phyloP scores from a whole-genome alignment of 2,329 filamentous ascomycete genomes.

The Eutypella sp. region DNA sequence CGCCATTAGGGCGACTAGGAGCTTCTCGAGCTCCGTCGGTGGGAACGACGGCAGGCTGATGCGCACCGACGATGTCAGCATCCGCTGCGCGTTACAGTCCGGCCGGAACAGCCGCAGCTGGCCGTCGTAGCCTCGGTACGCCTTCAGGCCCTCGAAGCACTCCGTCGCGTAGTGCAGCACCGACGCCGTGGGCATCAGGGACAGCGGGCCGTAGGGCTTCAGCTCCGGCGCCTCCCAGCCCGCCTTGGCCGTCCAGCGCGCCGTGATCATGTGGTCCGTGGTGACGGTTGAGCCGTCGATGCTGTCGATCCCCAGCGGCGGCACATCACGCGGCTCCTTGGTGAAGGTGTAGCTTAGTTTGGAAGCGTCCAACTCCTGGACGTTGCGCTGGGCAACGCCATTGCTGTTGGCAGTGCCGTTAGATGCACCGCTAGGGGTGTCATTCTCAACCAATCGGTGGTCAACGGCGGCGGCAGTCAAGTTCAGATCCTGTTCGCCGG shows the following conservation, averaged over 20 bases:
- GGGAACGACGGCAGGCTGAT: slow-evolving; percentile 63
- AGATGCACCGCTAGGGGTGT: slow-evolving; percentile 21
- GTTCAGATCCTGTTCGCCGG: slow-evolving; percentile 42
- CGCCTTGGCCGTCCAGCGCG: slow-evolving; percentile 50
- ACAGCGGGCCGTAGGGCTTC: slow-evolving; percentile 60
- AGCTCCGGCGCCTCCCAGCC: slow-evolving; percentile 65
- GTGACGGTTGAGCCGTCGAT: slow-evolving; percentile 46
- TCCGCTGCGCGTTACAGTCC: slow-evolving; percentile 55
- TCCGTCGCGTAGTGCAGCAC: slow-evolving; percentile 72
- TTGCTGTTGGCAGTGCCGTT: slow-evolving; percentile 22
- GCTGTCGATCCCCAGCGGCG: slow-evolving; percentile 22
- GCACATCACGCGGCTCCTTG: slow-evolving; percentile 21
- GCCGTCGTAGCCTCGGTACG: slow-evolving; percentile 65
- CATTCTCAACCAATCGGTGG: slow-evolving; percentile 39
- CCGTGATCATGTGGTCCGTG: slow-evolving; percentile 85
- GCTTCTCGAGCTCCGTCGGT: slow-evolving; percentile 56
- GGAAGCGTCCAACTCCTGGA: slow-evolving; percentile 58
- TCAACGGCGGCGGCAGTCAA: slow-evolving; percentile 48
- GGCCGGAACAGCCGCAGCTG: slow-evolving; percentile 64
- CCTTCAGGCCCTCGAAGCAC: slow-evolving; percentile 69
- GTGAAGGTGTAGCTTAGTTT: slow-evolving; percentile 49
- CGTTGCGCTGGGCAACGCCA: slow-evolving; percentile 38
- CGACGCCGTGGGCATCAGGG: slow-evolving; percentile 63
- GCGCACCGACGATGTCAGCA: slow-evolving; percentile 42
- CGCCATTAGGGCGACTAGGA: slow-evolving; percentile 62